Evolutionary conservation across 108 stramenopile species (phyloP), one percentile per base, ranked within the genome.

Genomic region (Bacterosira constricta): DNA sequence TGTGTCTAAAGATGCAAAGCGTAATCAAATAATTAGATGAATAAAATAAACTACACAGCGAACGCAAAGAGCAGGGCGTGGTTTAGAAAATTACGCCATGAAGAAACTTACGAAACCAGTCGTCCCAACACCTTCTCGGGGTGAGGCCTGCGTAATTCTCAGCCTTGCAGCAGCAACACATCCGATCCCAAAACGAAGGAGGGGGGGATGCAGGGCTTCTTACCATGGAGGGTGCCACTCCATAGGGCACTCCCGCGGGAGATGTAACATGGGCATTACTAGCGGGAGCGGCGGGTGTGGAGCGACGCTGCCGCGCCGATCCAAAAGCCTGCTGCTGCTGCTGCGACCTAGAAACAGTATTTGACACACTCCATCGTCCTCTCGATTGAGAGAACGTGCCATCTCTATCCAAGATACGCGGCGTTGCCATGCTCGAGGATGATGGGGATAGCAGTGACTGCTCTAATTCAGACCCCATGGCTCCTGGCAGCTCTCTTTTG

Each of bases 371-470:
- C 91, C 89, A 90, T 34, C 83, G 82, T 26, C 91, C 91, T 18
- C 86, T 73, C 1, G 88, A 89, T 75, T 93, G 91, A 42, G 54
- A 60, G 56, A 89, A 93, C 25, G 59, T 55, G 18, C 83, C 86
- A 53, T 85, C 88, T 31, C 91, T 63, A 66, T 93, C 91, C 26
- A 93, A 55, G 23, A 93, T 83, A 34, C 91, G 69, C 13, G 77
- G 70, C 50, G 27, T 32, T 49, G 32, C 15, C 1, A 2, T 0
- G 13, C 15, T 26, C 1, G 27, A n/a, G 38, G 25, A 44, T 13
- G 34, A 27, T 3, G 6, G 11, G 3, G 15, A 20, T 17, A 57
- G 32, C 59, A 42, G 20, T 10, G 59, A 18, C 59, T 60, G 39
- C 39, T 42, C 59, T 39, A 60, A 32, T 60, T 60, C 47, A n/a